Evolutionary conservation across 75 land plant genomes (phyloP).

Genomic region (Chamaecyparis obtusa): DNA sequence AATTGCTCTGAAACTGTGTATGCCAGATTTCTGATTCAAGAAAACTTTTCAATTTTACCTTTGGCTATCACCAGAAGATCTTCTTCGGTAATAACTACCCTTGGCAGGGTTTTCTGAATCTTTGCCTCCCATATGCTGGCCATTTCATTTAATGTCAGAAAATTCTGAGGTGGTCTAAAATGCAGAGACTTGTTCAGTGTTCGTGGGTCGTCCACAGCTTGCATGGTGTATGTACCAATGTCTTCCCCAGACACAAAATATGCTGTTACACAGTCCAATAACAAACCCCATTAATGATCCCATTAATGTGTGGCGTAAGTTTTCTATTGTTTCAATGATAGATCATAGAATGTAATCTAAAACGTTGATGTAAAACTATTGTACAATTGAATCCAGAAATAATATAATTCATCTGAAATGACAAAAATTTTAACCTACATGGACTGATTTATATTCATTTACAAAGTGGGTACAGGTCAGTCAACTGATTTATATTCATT

Average conservation of each 20-base stretch:
- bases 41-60: slow-evolving; percentile 21
- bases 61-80: slow-evolving; percentile 29
- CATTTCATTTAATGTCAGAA: slow-evolving; percentile 36
- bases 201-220: slow-evolving; percentile 26
- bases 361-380: too few species aligned
- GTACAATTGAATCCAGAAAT: too few species aligned
- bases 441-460: too few species aligned
- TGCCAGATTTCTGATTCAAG: too few species aligned
- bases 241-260: slow-evolving; percentile 40
- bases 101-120: slow-evolving; percentile 38
- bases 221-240: slow-evolving; percentile 50
- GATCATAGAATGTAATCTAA: too few species aligned
- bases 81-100: slow-evolving; percentile 25
- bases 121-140: slow-evolving; percentile 49
- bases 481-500: too few species aligned
- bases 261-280: slow-evolving; percentile 7
- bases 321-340: too few species aligned
- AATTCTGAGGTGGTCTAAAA: slow-evolving; percentile 37
- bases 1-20: neutral
- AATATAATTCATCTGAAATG: too few species aligned
- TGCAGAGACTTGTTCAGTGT: slow-evolving; percentile 49
- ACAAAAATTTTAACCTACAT: too few species aligned
- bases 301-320: neutral
- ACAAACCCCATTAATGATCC: neutral
- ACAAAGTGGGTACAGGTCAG: too few species aligned